Evolutionary conservation across 768 basidiomycete genomes (phyloP).

Genomic region (Leccinum truebloodii): DNA sequence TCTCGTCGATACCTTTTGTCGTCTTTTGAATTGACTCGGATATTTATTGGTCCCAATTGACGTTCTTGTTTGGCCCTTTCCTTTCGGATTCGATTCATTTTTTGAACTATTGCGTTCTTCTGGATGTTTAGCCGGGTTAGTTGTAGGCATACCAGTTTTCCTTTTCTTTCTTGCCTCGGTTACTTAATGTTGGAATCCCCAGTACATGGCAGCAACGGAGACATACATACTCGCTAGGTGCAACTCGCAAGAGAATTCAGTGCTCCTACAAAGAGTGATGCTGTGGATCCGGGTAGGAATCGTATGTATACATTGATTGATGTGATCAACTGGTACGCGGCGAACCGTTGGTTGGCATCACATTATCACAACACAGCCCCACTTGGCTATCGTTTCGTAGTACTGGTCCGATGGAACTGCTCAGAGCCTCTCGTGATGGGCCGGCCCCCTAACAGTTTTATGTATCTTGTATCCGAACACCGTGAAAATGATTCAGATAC

Average conservation of each 20-base stretch:
- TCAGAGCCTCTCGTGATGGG: neutral
- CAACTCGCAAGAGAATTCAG: neutral
- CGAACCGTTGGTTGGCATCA: neutral
- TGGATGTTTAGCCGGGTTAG: neutral
- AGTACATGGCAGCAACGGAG: neutral
- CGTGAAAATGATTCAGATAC: neutral
- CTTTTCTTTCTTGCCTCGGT: neutral
- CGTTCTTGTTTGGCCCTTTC: neutral
- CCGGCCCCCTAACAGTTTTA: neutral
- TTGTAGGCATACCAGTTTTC: neutral
- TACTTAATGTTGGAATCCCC: neutral
- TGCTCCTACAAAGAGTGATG: neutral
- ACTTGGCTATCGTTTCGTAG: too few species aligned
- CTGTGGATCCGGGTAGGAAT: neutral
- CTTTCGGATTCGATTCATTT: neutral
- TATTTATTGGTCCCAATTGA: neutral
- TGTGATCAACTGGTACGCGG: too few species aligned
- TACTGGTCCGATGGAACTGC: too few species aligned
- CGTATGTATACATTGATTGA: neutral
- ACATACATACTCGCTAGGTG: neutral
- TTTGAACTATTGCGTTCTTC: neutral
- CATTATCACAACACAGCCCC: neutral
- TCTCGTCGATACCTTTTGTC: conserved; percentile 34
- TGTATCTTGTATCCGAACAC: neutral
- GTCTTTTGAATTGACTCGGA: neutral